These are phyloP conservation scores for Penicillium turbatum DNA, from an alignment of 495 filamentous ascomycete genomes.

Conservation along the genomic window DNA sequence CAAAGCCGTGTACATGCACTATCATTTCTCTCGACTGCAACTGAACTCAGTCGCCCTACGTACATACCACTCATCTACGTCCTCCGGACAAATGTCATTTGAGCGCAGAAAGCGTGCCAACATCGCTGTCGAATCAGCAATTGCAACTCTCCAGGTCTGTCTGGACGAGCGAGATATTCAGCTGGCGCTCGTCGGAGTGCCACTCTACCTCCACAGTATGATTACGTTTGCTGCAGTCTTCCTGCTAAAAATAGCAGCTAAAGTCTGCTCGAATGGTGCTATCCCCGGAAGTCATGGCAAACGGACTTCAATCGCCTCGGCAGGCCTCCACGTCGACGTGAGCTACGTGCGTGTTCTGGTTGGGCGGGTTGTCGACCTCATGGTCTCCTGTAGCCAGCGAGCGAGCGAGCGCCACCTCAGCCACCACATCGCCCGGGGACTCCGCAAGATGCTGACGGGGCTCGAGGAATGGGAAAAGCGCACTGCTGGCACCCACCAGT, in stretches of 20 bases:
- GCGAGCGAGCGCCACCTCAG: slow-evolving; percentile 52
- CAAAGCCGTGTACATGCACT: slow-evolving; percentile 50
- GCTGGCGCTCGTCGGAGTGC: slow-evolving; percentile 47
- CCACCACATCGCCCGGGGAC: slow-evolving; percentile 49
- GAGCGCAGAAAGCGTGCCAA: slow-evolving; percentile 51
- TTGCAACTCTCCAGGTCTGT: slow-evolving; percentile 45
- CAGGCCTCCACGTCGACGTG: slow-evolving; percentile 38
- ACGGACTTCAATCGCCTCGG: slow-evolving; percentile 43
- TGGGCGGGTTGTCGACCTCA: slow-evolving; percentile 42
- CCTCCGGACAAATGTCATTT: slow-evolving; percentile 45
- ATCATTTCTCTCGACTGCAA: slow-evolving; percentile 53
- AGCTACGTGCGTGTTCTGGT: slow-evolving; percentile 44
- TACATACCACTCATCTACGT: slow-evolving; percentile 47
- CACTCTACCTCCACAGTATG: slow-evolving; percentile 54
- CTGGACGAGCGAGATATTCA: slow-evolving; percentile 51
- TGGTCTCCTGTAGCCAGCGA: slow-evolving; percentile 45
- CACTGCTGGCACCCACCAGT: slow-evolving; percentile 21
- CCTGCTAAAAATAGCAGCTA: slow-evolving; percentile 49
- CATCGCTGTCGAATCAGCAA: slow-evolving; percentile 52
- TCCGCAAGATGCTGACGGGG: slow-evolving; percentile 50
- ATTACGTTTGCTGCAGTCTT: slow-evolving; percentile 55
- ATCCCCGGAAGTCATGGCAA: slow-evolving; percentile 23
- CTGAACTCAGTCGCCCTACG: slow-evolving; percentile 55
- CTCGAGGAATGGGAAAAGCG: slow-evolving; percentile 47
- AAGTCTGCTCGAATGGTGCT: slow-evolving; percentile 35